Conservation (phyloP, 1,284 basidiomycete genomes). For the Naganishia albida region DNA sequence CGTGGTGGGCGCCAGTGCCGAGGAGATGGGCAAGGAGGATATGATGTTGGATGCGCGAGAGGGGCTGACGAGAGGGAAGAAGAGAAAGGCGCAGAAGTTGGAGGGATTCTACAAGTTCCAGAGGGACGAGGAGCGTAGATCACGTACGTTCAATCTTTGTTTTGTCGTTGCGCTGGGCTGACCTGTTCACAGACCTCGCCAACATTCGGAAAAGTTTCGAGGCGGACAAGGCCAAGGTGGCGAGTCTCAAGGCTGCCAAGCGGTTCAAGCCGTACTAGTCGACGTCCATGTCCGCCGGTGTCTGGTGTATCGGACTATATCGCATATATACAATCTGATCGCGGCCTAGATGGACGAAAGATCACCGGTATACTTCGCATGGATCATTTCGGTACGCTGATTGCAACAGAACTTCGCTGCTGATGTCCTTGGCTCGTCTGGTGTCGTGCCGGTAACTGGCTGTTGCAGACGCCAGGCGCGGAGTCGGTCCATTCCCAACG, state of each 20-base stretch:
- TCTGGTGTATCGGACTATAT: neutral
- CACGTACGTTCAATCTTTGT: conserved; percentile 61
- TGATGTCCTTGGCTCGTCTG: too few species aligned
- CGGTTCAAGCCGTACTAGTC: conserved; percentile 78
- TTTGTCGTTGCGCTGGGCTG: conserved; percentile 22
- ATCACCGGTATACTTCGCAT: too few species aligned
- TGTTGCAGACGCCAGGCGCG: too few species aligned
- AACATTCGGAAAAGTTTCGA: conserved; percentile 79
- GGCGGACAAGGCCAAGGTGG: conserved; percentile 81
- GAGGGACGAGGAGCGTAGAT: conserved; percentile 78
- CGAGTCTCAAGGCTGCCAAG: conserved; percentile 73
- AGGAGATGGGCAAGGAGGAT: conserved; percentile 54
- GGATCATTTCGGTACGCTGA: too few species aligned
- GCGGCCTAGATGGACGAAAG: neutral
- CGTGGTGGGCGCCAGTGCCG: conserved; percentile 33
- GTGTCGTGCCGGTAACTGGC: too few species aligned
- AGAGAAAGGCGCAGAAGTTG: conserved; percentile 64
- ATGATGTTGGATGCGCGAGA: conserved; percentile 45
- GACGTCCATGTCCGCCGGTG: too few species aligned
- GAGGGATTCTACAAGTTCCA: conserved; percentile 80
- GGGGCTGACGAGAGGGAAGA: conserved; percentile 49
- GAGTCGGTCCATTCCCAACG: too few species aligned
- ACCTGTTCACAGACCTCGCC: conserved; percentile 62
- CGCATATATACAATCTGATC: neutral
- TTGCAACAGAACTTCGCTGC: too few species aligned